A percentile compares a stretch with the other conserved stretches of the same genome.
These are phyloP conservation scores for Kodamaea neixiangensis DNA, from an alignment of 805 yeast genomes.

Conservation along the genomic window DNA sequence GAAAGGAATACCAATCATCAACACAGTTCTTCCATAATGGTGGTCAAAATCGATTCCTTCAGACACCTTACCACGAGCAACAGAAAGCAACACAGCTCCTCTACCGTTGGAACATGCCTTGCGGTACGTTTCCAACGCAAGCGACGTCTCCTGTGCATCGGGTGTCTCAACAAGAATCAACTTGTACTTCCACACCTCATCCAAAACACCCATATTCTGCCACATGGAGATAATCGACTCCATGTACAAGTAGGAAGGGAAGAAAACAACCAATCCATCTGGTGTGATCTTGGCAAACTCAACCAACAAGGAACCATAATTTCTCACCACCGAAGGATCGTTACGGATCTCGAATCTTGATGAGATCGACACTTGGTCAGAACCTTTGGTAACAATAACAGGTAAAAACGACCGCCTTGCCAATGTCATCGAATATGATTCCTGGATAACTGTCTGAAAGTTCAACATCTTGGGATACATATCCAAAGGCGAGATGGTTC, in stretches of 20 bases:
- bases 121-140: slow-evolving; percentile 93
- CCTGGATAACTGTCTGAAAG: slow-evolving; percentile 90
- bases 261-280: slow-evolving; percentile 96
- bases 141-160: slow-evolving; percentile 96
- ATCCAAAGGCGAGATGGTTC: slow-evolving; percentile 96
- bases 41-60: slow-evolving; percentile 99
- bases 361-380: slow-evolving; percentile 96
- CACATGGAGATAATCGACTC: slow-evolving; percentile 97
- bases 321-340: slow-evolving; percentile 96
- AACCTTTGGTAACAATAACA: slow-evolving; percentile 93
- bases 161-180: slow-evolving; percentile 96
- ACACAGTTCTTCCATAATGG: slow-evolving; percentile 94
- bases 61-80: slow-evolving; percentile 98
- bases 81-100: slow-evolving; percentile 94
- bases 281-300: slow-evolving; percentile 96
- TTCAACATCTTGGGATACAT: slow-evolving; percentile 98
- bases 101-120: slow-evolving; percentile 97
- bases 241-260: slow-evolving; percentile 96
- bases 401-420: slow-evolving; percentile 92
- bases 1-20: slow-evolving; percentile 99
- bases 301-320: slow-evolving; percentile 88
- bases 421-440: slow-evolving; percentile 93
- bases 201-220: slow-evolving; percentile 98
- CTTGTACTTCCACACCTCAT: slow-evolving; percentile 98
- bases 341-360: slow-evolving; percentile 96